These are phyloP conservation scores for Sisymbrium irio DNA, from an alignment of 345 rosid species.

Conservation along the genomic window DNA sequence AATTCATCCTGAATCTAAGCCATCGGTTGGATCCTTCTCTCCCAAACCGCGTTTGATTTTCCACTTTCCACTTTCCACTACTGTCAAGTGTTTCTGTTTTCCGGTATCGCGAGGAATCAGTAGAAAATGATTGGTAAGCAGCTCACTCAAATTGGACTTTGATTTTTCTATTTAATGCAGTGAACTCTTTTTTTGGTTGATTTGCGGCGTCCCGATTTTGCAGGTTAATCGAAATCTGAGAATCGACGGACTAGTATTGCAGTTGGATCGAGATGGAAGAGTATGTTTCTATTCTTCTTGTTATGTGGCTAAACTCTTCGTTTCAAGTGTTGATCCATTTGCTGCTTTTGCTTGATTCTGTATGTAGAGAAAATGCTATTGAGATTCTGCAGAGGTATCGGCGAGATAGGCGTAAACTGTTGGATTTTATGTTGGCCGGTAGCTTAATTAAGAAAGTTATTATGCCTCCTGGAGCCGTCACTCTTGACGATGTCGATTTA, in stretches of 20 bases:
- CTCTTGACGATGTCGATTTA: constrained; percentile 93
- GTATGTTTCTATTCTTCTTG: constrained; percentile 1
- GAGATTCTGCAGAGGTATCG: constrained; percentile 84
- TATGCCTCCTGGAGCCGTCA: constrained; percentile 98
- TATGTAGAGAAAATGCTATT: constrained; percentile 63
- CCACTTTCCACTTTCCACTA: too few species aligned
- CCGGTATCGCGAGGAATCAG: neutral
- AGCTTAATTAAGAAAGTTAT: constrained; percentile 87
- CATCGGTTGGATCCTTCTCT: neutral
- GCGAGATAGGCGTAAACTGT: constrained; percentile 76
- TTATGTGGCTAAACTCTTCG: neutral
- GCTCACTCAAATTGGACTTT: neutral
- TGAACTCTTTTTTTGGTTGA: too few species aligned
- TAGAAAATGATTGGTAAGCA: constrained; percentile 16
- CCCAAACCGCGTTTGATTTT: neutral
- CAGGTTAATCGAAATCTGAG: constrained; percentile 14
- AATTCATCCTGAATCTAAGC: neutral
- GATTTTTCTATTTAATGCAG: constrained; percentile 1
- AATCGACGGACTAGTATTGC: neutral
- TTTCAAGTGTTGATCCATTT: neutral
- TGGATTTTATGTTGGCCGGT: constrained; percentile 82
- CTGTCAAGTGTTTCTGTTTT: neutral
- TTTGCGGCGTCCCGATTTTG: too few species aligned
- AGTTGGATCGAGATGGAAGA: constrained; percentile 38
- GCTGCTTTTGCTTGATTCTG: neutral